These are phyloP conservation scores for Elsinoe perseae DNA, from an alignment of 2,329 filamentous ascomycete species.

Conservation along the genomic window DNA sequence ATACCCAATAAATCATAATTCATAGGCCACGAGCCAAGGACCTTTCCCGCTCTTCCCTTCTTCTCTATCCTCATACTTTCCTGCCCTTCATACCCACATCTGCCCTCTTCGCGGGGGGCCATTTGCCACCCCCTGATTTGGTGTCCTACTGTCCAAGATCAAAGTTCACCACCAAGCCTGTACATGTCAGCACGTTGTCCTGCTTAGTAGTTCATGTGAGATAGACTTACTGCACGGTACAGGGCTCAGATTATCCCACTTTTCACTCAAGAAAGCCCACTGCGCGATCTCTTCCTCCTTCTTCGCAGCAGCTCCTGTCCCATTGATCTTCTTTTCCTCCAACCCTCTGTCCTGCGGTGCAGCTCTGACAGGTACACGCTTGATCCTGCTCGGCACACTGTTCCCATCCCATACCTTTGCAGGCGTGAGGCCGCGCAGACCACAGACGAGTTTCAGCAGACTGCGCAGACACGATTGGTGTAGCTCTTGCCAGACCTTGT, in stretches of 20 bases:
- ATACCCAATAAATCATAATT: conserved; percentile 11
- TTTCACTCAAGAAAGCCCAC: conserved; percentile 41
- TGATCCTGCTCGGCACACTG: conserved; percentile 34
- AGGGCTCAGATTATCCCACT: conserved; percentile 41
- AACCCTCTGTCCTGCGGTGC: conserved; percentile 2
- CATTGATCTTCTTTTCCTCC: neutral
- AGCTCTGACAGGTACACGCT: conserved; percentile 32
- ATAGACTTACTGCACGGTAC: conserved; percentile 40
- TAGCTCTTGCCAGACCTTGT: conserved; percentile 31
- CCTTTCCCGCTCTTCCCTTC: neutral
- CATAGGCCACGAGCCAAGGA: neutral
- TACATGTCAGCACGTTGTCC: conserved; percentile 17
- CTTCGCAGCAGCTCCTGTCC: conserved; percentile 19
- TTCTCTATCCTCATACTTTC: neutral
- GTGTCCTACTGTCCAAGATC: conserved; percentile 17
- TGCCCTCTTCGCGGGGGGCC: neutral
- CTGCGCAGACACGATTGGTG: conserved; percentile 37
- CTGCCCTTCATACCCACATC: neutral
- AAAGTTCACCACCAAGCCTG: conserved; percentile 30
- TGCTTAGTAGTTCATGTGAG: neutral
- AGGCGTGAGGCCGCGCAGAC: conserved; percentile 33
- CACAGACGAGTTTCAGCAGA: conserved; percentile 39
- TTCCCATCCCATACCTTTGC: conserved; percentile 30
- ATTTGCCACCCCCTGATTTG: neutral
- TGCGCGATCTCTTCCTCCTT: conserved; percentile 27